These are phyloP conservation scores for Gossypium schwendimanii DNA, from an alignment of 441 rosid genomes.

Conservation along the genomic window DNA sequence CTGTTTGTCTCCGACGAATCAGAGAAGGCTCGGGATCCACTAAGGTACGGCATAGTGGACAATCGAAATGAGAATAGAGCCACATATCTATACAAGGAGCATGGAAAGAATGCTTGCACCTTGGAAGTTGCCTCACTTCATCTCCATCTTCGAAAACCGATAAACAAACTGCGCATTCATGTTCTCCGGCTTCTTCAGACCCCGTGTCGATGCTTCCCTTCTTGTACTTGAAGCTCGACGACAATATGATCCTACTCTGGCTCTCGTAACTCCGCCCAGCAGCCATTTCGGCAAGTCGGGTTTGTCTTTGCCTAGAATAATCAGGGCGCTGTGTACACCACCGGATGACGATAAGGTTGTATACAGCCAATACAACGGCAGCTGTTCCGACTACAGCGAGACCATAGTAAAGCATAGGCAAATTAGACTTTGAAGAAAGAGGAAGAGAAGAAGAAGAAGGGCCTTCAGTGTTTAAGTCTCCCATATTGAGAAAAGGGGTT, in stretches of 20 bases:
- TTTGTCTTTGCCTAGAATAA: slow-evolving; percentile 1
- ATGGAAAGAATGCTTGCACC: slow-evolving; percentile 32
- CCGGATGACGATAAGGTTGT: slow-evolving; percentile 38
- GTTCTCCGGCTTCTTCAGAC: slow-evolving; percentile 18
- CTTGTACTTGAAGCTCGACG: slow-evolving; percentile 39
- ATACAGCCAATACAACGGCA: slow-evolving; percentile 26
- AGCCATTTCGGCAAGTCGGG: slow-evolving; percentile 12
- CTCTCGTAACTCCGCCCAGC: slow-evolving; percentile 17
- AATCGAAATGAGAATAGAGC: slow-evolving; percentile 32
- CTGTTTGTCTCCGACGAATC: neutral
- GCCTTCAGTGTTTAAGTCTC: slow-evolving; percentile 7
- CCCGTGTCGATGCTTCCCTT: slow-evolving; percentile 15
- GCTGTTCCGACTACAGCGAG: slow-evolving; percentile 41
- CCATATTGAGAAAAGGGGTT: slow-evolving; percentile 13
- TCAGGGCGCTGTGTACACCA: slow-evolving; percentile 28
- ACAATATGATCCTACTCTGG: slow-evolving; percentile 14
- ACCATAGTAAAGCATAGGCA: slow-evolving; percentile 47
- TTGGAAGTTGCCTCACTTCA: slow-evolving; percentile 30
- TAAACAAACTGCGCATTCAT: slow-evolving; percentile 36
- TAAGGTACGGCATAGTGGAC: slow-evolving; percentile 24
- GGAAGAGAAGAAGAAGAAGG: neutral
- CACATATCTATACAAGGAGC: slow-evolving; percentile 38
- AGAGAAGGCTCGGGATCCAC: neutral
- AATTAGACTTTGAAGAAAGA: slow-evolving; percentile 15
- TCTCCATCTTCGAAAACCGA: slow-evolving; percentile 37